phyloP scores from a whole-genome alignment of 2,329 filamentous ascomycete species.

The Waltergamsia citrina region DNA sequence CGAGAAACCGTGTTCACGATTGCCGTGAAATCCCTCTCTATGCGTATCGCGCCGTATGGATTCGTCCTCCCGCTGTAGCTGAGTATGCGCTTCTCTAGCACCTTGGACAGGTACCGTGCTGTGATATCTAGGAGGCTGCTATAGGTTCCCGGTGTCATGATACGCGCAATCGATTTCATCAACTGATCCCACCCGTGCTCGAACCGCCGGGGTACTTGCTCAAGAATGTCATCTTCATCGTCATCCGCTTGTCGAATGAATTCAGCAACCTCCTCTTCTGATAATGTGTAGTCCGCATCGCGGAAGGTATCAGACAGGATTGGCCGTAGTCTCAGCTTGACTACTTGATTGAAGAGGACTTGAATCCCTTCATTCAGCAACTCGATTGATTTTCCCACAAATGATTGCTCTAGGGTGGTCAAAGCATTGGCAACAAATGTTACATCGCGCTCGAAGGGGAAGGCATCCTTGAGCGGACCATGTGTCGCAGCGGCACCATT shows the following conservation, averaged over 20 bases:
- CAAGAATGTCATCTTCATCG: conserved; percentile 43
- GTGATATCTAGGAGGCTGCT: conserved; percentile 67
- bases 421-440: conserved; percentile 60
- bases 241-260: conserved; percentile 43
- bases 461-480: conserved; percentile 50
- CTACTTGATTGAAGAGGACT: conserved; percentile 78
- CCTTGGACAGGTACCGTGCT: conserved; percentile 62
- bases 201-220: conserved; percentile 70
- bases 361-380: conserved; percentile 76
- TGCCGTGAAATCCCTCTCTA: conserved; percentile 76
- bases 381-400: conserved; percentile 70
- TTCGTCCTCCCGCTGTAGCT: conserved; percentile 71
- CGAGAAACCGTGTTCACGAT: conserved; percentile 60
- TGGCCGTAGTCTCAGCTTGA: conserved; percentile 75
- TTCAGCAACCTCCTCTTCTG: conserved; percentile 50
- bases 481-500: conserved; percentile 10
- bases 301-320: conserved; percentile 84
- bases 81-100: conserved; percentile 83
- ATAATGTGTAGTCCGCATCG: conserved; percentile 75
- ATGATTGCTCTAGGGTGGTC: conserved; percentile 58
- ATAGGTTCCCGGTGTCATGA: conserved; percentile 73
- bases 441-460: conserved; percentile 73
- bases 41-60: conserved; percentile 68
- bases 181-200: conserved; percentile 78
- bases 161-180: conserved; percentile 72